Percentiles rank a stretch among this genome's conserved stretches.
Evolutionary conservation across 164 flowering plant genomes (phyloP).

Genomic region (Tinospora cordifolia): DNA sequence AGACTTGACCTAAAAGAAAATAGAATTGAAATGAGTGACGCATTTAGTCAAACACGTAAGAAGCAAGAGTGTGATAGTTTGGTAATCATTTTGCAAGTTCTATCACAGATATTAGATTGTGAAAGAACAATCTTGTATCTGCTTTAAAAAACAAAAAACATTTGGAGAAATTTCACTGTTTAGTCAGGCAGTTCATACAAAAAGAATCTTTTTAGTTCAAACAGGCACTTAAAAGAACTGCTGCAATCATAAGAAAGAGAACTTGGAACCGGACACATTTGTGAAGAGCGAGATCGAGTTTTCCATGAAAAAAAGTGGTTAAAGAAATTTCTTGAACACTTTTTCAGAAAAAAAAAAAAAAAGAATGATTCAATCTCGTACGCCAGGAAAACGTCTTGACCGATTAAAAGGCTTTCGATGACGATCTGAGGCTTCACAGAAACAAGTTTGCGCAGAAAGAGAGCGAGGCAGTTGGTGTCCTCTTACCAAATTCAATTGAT

Average conservation of each 20-base stretch:
- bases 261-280: background rate
- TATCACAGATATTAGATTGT: too few species aligned
- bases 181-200: too few species aligned
- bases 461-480: background rate
- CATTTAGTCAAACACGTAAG: too few species aligned
- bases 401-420: conserved; percentile 74
- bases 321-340: too few species aligned
- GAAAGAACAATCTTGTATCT: too few species aligned
- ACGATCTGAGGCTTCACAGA: conserved; percentile 45
- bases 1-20: too few species aligned
- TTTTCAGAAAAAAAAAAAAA: background rate
- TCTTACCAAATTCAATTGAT: background rate
- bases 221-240: background rate
- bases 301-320: background rate
- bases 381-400: conserved; percentile 83
- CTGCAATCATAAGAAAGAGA: background rate
- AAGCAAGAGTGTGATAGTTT: too few species aligned
- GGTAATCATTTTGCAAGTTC: too few species aligned
- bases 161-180: too few species aligned
- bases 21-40: too few species aligned
- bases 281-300: conserved; percentile 6
- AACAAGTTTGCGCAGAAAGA: conserved; percentile 51
- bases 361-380: background rate
- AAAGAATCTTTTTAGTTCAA: too few species aligned
- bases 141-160: too few species aligned